Percentiles rank a stretch among this genome's conserved stretches.
Evolutionary conservation across 2,329 filamentous ascomycete genomes (phyloP).

Genomic region (Epichloe coenophiala): DNA sequence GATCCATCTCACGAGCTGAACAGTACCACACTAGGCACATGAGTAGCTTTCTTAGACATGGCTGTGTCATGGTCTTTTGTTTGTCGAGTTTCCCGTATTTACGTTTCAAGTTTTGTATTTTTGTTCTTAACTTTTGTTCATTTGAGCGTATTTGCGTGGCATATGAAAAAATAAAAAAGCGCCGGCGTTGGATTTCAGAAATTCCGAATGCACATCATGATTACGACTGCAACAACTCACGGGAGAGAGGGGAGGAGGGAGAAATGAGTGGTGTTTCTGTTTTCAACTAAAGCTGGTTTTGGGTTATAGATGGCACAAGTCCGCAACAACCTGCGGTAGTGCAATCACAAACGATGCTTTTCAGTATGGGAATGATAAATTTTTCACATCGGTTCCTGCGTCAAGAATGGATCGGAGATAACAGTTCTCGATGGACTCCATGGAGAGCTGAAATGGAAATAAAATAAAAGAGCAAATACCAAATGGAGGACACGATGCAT

Average conservation of each 20-base stretch:
- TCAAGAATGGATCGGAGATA: neutral
- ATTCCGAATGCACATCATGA: constrained; percentile 17
- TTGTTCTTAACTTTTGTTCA: constrained; percentile 16
- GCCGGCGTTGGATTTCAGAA: constrained; percentile 20
- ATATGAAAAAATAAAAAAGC: constrained; percentile 16
- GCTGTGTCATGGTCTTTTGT: neutral
- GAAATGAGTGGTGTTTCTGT: constrained; percentile 7
- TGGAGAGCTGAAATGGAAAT: constrained; percentile 6
- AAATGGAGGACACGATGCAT: neutral
- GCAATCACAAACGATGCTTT: neutral
- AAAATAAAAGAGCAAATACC: constrained; percentile 3
- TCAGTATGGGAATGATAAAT: neutral
- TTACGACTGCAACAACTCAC: constrained; percentile 12
- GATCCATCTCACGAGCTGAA: constrained; percentile 56
- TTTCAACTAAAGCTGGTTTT: constrained; percentile 7
- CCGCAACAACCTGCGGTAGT: neutral
- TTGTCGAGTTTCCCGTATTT: neutral
- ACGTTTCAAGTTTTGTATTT: neutral
- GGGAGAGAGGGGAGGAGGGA: constrained; percentile 5
- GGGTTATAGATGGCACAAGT: constrained; percentile 14
- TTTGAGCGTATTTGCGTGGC: constrained; percentile 23
- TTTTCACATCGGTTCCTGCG: neutral
- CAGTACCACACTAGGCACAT: constrained; percentile 41
- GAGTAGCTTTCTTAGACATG: neutral
- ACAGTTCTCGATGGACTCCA: constrained; percentile 2